These are phyloP conservation scores for Pleoardoris graminearum DNA, from an alignment of 2,329 filamentous ascomycete genomes.

Conservation along the genomic window DNA sequence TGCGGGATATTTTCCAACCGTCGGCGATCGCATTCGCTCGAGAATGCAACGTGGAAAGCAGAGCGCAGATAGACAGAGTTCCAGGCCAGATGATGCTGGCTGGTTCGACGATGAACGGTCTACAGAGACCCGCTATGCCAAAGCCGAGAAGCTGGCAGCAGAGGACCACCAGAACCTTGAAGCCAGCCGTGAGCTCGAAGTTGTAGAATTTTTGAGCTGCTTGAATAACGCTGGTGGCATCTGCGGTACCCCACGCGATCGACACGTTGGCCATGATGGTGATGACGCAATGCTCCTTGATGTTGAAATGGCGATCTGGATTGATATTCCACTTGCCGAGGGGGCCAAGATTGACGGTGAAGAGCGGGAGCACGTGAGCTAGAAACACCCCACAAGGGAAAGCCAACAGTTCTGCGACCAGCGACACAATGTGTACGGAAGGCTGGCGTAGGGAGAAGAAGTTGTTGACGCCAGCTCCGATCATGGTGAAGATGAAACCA, in stretches of 20 bases:
- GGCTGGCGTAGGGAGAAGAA: slow-evolving; percentile 91
- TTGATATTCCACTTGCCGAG: slow-evolving; percentile 5
- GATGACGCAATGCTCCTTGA: slow-evolving; percentile 4
- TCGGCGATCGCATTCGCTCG: slow-evolving; percentile 80
- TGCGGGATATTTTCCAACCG: slow-evolving; percentile 79
- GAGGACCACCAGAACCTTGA: slow-evolving; percentile 82
- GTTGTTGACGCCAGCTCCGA: slow-evolving; percentile 81
- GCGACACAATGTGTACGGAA: slow-evolving; percentile 60
- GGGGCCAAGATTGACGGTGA: neutral
- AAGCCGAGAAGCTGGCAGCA: slow-evolving; percentile 88
- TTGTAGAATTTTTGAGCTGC: slow-evolving; percentile 70
- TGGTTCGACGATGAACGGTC: slow-evolving; percentile 79
- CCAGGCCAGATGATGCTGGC: slow-evolving; percentile 92
- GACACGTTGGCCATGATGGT: neutral
- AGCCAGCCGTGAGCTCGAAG: slow-evolving; percentile 73
- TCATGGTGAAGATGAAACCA: slow-evolving; percentile 76
- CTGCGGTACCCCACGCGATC: slow-evolving; percentile 1
- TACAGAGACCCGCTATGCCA: slow-evolving; percentile 78
- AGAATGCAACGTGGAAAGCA: slow-evolving; percentile 85
- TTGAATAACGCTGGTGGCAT: slow-evolving; percentile 5
- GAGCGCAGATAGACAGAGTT: slow-evolving; percentile 83
- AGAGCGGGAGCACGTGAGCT: neutral
- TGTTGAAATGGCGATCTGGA: slow-evolving; percentile 6
- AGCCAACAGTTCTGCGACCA: neutral
- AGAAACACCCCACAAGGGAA: slow-evolving; percentile 1